A percentile compares a stretch with the other conserved stretches of the same genome.
Conservation (phyloP, 352 stramenopile genomes). For the Globisporangium okanoganense region DNA sequence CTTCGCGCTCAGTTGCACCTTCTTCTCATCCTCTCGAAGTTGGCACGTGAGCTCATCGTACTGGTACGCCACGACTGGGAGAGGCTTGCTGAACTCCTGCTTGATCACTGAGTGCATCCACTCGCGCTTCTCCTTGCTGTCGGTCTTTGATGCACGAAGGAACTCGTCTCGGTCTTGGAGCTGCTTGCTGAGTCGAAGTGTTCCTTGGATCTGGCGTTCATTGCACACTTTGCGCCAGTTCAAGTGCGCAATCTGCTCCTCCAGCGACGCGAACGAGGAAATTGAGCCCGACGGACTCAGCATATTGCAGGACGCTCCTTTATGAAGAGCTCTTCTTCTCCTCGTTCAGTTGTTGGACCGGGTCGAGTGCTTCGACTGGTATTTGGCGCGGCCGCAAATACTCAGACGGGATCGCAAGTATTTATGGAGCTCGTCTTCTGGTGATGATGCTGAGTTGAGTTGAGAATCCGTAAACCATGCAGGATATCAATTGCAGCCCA, state of each 20-base stretch:
- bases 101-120: constrained; percentile 53
- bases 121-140: constrained; percentile 31
- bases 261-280: constrained; percentile 46
- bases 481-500: background rate
- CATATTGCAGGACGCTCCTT: background rate
- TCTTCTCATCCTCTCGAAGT: constrained; percentile 23
- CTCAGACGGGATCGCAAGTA: background rate
- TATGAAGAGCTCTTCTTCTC: background rate
- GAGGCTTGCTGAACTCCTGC: constrained; percentile 47
- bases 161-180: constrained; percentile 62
- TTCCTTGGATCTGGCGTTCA: constrained; percentile 63
- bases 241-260: constrained; percentile 63
- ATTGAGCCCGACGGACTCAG: constrained; percentile 6
- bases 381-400: background rate
- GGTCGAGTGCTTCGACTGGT: background rate
- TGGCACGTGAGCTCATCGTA: constrained; percentile 21
- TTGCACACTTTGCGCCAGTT: constrained; percentile 76
- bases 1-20: constrained; percentile 23
- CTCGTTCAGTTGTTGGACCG: background rate
- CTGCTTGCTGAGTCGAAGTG: constrained; percentile 52
- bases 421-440: constrained; percentile 9
- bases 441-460: background rate
- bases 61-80: constrained; percentile 44
- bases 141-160: constrained; percentile 40
- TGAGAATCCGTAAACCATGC: background rate